Percentiles rank a stretch among this genome's conserved stretches.
phyloP scores from a whole-genome alignment of 345 rosid species.

The Syzygium jambos region DNA sequence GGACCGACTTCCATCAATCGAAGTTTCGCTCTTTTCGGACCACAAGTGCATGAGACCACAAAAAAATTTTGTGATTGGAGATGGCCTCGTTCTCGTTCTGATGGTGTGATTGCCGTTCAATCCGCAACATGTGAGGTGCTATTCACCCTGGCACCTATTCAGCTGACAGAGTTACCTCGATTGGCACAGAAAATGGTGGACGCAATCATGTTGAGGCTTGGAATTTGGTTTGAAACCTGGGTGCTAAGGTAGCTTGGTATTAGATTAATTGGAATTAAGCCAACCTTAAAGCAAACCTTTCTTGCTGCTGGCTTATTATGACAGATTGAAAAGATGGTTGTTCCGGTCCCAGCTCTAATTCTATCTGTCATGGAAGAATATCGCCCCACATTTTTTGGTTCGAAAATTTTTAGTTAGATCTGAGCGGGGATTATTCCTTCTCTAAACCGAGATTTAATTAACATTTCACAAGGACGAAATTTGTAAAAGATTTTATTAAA shows the following conservation, averaged over 20 bases:
- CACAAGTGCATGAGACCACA: not conserved
- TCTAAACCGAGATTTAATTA: not conserved
- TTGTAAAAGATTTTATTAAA: no score
- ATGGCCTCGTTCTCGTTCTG: not conserved
- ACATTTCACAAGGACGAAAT: no score
- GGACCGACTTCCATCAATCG: no score
- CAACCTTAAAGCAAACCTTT: not conserved
- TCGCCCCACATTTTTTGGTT: not conserved
- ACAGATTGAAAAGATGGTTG: not conserved
- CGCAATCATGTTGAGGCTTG: not conserved
- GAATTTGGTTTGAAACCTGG: not conserved
- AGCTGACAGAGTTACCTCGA: no score
- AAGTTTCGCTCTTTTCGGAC: no score
- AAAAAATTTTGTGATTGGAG: not conserved
- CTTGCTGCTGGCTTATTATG: not conserved
- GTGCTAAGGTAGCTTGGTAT: not conserved
- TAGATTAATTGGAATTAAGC: not conserved
- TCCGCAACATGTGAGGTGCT: not conserved
- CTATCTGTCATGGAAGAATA: not conserved
- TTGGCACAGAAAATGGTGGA: not conserved
- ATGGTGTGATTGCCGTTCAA: not conserved
- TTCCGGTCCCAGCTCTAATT: not conserved
- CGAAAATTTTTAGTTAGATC: not conserved
- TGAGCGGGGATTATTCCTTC: not conserved
- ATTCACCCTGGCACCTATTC: not conserved